phyloP scores from a whole-genome alignment of 208 protist genomes.

The Lotmaria passim region DNA sequence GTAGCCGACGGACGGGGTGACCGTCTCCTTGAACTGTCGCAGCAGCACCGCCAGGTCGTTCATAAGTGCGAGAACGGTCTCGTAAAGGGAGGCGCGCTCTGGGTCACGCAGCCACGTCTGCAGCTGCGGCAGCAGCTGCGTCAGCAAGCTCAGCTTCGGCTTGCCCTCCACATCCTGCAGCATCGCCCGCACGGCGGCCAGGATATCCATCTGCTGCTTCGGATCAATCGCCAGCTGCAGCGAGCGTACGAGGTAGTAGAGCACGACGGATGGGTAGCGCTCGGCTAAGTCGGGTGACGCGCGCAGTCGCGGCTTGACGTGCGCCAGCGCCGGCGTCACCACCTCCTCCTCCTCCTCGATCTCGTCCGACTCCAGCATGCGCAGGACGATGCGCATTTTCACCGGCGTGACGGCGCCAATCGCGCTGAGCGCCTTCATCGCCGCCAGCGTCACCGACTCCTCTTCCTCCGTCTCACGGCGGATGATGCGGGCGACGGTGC shows the following conservation, averaged over 20 bases:
- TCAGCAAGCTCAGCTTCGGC: conserved; percentile 74
- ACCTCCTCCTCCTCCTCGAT: conserved; percentile 86
- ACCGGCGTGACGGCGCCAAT: conserved; percentile 86
- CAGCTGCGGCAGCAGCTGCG: conserved; percentile 83
- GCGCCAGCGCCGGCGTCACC: conserved; percentile 75
- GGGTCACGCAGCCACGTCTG: conserved; percentile 79
- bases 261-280: conserved; percentile 76
- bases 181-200: conserved; percentile 65
- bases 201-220: conserved; percentile 72
- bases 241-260: conserved; percentile 87
- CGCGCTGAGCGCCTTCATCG: conserved; percentile 77
- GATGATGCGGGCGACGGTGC: conserved; percentile 78
- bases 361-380: conserved; percentile 72
- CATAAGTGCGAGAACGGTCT: conserved; percentile 78
- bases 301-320: conserved; percentile 79
- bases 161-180: conserved; percentile 72
- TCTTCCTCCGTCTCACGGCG: conserved; percentile 80
- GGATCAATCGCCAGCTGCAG: conserved; percentile 82
- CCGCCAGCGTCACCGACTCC: conserved; percentile 62
- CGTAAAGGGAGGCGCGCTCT: conserved; percentile 74
- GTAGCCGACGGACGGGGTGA: conserved; percentile 58
- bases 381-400: conserved; percentile 71
- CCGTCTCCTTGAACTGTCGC: conserved; percentile 72
- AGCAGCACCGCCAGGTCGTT: conserved; percentile 83
- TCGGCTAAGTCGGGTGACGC: conserved; percentile 72